Base-by-base conservation (phyloP, 1,139 yeast genomes). In the Yamadazyma epiphylla region DNA sequence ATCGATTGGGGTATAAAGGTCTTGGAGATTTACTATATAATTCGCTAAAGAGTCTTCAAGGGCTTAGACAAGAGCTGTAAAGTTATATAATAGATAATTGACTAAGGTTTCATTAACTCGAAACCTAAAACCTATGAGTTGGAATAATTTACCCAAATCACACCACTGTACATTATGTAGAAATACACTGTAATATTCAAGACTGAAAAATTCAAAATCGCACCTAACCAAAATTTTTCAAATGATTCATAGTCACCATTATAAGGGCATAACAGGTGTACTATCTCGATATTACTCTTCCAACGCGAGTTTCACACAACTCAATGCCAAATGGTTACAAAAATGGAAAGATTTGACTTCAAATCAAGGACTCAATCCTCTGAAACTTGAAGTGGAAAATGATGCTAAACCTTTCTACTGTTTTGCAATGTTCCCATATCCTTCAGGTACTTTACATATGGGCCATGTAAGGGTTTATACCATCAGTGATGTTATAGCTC, bases 381-480 rank as follows among this genome's bases (percentile, higher is more conserved):
- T 61, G 22, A 66, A 68, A 23, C 51, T 59, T 13, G 24, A 45
- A 13, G 35, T 31, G 2, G 38, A 49, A n/a, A 29, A 45, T 2
- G 36, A 46, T 3, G 53, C 60, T 8, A 9, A 59, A 15, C 64
- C 75, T 17, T 80, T 76, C 51, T 89, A 80, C 54, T 74, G 84
- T 13, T 63, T 89, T 25, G 72, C 95, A 1, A 86, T 86, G 96
- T 91, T 91, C 51, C 98, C 98, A 0, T 91, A 91, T 48, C 98
- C 98, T 0, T 86, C 96, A 0, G 98, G 98, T 1, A 68, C 72
- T 38, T 67, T 91, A 10, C 98, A 91, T 51, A 78, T 91, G 74
- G 98, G 98, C 0, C 98, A 91, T 57, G 66, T 88, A 22, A 64
- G 98, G 32, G 97, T 91, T 0, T 91, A 86, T 55, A 84, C 96